phyloP scores from a whole-genome alignment of 768 basidiomycete genomes.

The Plicaturopsis crispa region DNA sequence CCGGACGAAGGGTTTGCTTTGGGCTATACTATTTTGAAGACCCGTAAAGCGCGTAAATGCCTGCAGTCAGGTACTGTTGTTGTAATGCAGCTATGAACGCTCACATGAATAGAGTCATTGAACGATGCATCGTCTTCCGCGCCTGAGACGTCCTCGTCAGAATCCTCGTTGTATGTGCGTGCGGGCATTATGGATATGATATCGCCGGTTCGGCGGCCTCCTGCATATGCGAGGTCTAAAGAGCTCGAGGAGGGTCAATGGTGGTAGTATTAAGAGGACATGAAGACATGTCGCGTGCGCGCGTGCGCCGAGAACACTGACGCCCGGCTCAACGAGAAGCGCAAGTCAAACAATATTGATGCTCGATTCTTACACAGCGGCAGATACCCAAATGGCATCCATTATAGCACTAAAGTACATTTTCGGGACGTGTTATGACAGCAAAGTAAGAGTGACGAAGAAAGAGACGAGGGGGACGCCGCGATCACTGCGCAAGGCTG shows the following conservation, averaged over 20 bases:
- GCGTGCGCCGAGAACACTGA: not conserved
- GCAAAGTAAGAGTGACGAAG: not conserved
- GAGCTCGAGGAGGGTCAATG: no score
- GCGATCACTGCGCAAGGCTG: conserved; percentile 36
- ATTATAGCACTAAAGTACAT: not conserved
- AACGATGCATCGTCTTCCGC: not conserved
- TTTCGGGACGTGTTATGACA: not conserved
- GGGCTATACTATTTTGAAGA: no score
- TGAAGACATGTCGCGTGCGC: no score
- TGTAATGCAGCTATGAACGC: not conserved
- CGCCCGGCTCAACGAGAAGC: not conserved
- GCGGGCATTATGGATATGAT: not conserved
- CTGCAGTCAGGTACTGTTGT: no score
- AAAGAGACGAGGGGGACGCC: not conserved
- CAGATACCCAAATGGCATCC: not conserved
- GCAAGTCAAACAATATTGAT: no score
- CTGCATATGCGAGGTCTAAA: no score
- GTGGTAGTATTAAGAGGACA: no score
- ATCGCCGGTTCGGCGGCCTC: no score
- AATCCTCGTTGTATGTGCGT: not conserved
- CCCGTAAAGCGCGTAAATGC: no score
- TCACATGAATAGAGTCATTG: not conserved
- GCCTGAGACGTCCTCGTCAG: not conserved
- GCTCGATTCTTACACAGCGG: not conserved
- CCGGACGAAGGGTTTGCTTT: conserved; percentile 30